Percentiles rank a stretch among this genome's conserved stretches.
Conservation (phyloP, 441 rosid genomes). For the Gossypium trilobum region DNA sequence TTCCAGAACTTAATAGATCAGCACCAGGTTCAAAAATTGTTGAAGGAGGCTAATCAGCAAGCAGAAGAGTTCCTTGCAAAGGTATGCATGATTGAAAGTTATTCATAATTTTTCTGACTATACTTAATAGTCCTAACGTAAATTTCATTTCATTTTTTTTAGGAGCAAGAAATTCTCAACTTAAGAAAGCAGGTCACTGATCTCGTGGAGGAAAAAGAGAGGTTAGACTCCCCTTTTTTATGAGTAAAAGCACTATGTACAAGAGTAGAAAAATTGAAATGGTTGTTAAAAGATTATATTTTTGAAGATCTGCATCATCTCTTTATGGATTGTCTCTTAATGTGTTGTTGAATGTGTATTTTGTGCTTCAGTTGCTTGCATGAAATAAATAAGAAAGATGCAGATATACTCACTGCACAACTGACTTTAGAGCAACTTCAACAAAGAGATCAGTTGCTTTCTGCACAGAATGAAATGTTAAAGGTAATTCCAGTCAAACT, state of each 20-base stretch:
- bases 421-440: conserved; percentile 60
- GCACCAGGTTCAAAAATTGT: conserved; percentile 55
- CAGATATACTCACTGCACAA: conserved; percentile 56
- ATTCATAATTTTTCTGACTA: not conserved
- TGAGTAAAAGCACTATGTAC: not conserved
- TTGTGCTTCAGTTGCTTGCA: conserved; percentile 41
- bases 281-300: not conserved
- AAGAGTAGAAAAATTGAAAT: not conserved
- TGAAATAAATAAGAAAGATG: conserved; percentile 48
- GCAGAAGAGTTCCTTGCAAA: conserved; percentile 50
- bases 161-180: conserved; percentile 67
- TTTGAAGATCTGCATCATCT: not conserved
- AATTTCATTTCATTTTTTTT: conserved; percentile 7
- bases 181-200: conserved; percentile 46
- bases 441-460: conserved; percentile 70
- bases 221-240: conserved; percentile 31
- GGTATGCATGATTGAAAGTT: conserved; percentile 32
- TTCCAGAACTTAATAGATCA: conserved; percentile 71
- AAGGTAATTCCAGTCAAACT: conserved; percentile 33
- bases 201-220: conserved; percentile 59
- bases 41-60: conserved; percentile 62
- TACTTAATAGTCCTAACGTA: conserved; percentile 3
- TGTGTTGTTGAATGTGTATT: not conserved
- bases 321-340: not conserved
- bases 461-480: conserved; percentile 75